A percentile compares a stretch with the other conserved stretches of the same genome.
Conservation (phyloP, 2,329 filamentous ascomycete species). For the Ophiostoma australiae region DNA sequence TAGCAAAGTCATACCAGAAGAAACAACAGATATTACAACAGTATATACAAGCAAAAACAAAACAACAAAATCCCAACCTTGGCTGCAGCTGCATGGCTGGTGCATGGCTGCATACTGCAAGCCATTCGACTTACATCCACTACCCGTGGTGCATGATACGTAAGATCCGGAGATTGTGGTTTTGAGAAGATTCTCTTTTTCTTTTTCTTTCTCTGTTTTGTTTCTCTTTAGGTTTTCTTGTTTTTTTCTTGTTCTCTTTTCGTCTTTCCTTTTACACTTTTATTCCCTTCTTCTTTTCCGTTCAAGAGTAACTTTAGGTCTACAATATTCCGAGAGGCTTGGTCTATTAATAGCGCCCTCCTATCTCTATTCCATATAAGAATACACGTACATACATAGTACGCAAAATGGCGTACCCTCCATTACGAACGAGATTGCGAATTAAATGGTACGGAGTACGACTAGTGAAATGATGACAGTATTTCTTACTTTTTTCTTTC, state of each 20-base stretch:
- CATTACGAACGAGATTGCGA: slow-evolving; percentile 6
- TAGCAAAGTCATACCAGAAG: no score
- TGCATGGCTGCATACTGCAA: slow-evolving; percentile 14
- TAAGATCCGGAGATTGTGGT: slow-evolving; percentile 19
- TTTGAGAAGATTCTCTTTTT: background rate
- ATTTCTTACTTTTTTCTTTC: no score
- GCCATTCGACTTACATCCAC: slow-evolving; percentile 10
- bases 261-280: background rate
- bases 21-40: background rate
- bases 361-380: no score
- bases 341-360: no score
- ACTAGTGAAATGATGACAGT: background rate
- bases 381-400: background rate
- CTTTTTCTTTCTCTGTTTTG: background rate
- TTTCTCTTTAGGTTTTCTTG: background rate
- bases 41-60: no score
- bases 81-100: slow-evolving; percentile 9
- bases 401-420: slow-evolving; percentile 1
- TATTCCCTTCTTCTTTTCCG: background rate
- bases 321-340: no score
- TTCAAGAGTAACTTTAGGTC: no score
- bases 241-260: background rate
- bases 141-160: slow-evolving; percentile 13
- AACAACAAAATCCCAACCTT: background rate
- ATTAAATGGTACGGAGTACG: slow-evolving; percentile 5